Evolutionary conservation across 345 rosid genomes (phyloP).

Genomic region (Boechera stricta): DNA sequence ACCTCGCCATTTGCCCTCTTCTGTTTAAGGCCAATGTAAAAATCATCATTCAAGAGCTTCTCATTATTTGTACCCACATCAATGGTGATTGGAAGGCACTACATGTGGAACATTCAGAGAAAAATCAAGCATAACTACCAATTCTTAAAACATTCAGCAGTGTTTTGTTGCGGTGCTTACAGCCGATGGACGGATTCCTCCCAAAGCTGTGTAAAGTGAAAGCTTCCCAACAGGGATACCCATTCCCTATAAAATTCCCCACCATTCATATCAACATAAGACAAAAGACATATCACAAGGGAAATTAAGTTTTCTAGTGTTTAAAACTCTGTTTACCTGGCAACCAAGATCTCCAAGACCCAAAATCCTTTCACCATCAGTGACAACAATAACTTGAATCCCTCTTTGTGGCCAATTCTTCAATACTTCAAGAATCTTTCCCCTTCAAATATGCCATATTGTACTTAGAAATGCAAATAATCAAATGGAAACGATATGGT

Average conservation of each 20-base stretch:
- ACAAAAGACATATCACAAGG: neutral
- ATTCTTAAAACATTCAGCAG: neutral
- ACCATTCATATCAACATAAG: slow-evolving; percentile 17
- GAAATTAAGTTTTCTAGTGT: neutral
- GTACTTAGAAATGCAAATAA: neutral
- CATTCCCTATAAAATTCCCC: slow-evolving; percentile 65
- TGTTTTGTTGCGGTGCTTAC: slow-evolving; percentile 50
- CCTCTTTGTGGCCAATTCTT: slow-evolving; percentile 95
- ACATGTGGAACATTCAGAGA: slow-evolving; percentile 10
- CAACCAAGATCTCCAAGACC: slow-evolving; percentile 99
- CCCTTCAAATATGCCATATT: slow-evolving; percentile 52
- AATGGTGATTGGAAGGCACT: slow-evolving; percentile 89
- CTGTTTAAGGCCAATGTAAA: slow-evolving; percentile 84
- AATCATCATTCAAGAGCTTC: slow-evolving; percentile 72
- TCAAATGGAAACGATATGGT: neutral
- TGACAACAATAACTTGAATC: slow-evolving; percentile 95
- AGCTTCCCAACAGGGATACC: slow-evolving; percentile 96
- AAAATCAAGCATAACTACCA: neutral
- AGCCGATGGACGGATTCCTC: slow-evolving; percentile 89
- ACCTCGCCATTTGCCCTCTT: slow-evolving; percentile 88
- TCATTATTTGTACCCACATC: slow-evolving; percentile 95
- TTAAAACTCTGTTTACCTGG: slow-evolving; percentile 61
- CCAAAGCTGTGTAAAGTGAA: slow-evolving; percentile 83
- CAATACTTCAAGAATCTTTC: slow-evolving; percentile 85
- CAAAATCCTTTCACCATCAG: slow-evolving; percentile 94